These are phyloP conservation scores for Neonectria sp. DNA, from an alignment of 2,329 filamentous ascomycete genomes.

Conservation along the genomic window DNA sequence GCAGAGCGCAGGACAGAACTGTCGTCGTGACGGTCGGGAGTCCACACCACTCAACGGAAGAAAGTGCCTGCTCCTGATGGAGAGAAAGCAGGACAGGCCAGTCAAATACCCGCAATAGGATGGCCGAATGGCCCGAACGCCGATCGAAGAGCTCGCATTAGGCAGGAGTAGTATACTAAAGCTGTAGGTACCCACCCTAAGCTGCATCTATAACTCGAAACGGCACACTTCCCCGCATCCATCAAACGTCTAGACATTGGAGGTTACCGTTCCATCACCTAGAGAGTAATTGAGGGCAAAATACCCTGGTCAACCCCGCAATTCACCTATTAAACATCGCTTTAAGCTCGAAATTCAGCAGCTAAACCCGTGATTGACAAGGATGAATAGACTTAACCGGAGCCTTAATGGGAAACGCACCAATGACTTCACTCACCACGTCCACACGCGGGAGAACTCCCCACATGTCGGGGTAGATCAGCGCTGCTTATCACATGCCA, in stretches of 20 bases:
- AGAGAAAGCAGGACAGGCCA: no score
- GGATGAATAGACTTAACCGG: constrained; percentile 14
- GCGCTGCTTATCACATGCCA: constrained; percentile 14
- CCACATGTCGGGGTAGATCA: not conserved
- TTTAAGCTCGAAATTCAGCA: constrained; percentile 15
- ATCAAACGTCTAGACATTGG: constrained; percentile 13
- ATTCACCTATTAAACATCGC: constrained; percentile 2
- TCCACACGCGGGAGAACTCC: not conserved
- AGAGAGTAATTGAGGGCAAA: constrained; percentile 11
- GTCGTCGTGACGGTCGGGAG: no score
- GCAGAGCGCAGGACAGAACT: no score
- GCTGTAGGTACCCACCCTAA: no score
- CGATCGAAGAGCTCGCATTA: no score
- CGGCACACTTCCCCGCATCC: constrained; percentile 18
- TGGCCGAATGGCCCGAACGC: no score
- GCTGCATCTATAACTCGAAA: constrained; percentile 8
- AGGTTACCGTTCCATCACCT: constrained; percentile 8
- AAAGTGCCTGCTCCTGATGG: no score
- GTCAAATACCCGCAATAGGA: no score
- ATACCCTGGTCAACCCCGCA: constrained; percentile 24
- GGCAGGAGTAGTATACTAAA: no score
- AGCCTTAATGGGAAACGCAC: constrained; percentile 1
- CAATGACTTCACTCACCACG: not conserved
- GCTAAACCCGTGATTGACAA: constrained; percentile 2
- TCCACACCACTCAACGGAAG: no score